Conservation (phyloP, 306 rosid species). For the Malus domestica region DNA sequence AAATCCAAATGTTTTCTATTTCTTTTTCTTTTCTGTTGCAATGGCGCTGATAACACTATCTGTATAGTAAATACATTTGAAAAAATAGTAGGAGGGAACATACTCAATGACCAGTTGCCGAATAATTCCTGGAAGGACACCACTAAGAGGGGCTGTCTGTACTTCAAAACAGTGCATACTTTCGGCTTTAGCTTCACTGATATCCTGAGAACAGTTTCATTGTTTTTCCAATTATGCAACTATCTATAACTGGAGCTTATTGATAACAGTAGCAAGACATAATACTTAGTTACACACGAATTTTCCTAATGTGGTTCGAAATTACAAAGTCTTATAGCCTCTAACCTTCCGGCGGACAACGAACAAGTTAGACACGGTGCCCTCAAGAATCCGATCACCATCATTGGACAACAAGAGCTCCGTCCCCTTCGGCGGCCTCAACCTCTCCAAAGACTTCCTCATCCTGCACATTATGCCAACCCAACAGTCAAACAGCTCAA, state of each 20-base stretch:
- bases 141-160: conserved; percentile 68
- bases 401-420: conserved; percentile 77
- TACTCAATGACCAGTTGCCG: conserved; percentile 82
- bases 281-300: neutral
- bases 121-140: conserved; percentile 77
- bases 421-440: conserved; percentile 74
- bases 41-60: neutral
- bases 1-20: neutral
- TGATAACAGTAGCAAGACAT: neutral
- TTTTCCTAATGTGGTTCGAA: neutral
- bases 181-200: conserved; percentile 25
- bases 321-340: neutral
- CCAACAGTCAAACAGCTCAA: neutral
- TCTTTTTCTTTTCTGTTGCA: neutral
- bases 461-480: conserved; percentile 34
- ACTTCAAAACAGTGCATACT: conserved; percentile 56
- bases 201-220: conserved; percentile 30
- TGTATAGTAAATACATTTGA: neutral
- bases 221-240: neutral
- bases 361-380: conserved; percentile 72
- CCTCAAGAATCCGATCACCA: conserved; percentile 81
- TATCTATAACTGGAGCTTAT: neutral
- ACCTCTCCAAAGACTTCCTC: conserved; percentile 69
- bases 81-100: conserved; percentile 13
- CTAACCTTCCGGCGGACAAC: conserved; percentile 71